Evolutionary conservation across 2,329 filamentous ascomycete species (phyloP).

Genomic region (Verticillium zaregamsianum): DNA sequence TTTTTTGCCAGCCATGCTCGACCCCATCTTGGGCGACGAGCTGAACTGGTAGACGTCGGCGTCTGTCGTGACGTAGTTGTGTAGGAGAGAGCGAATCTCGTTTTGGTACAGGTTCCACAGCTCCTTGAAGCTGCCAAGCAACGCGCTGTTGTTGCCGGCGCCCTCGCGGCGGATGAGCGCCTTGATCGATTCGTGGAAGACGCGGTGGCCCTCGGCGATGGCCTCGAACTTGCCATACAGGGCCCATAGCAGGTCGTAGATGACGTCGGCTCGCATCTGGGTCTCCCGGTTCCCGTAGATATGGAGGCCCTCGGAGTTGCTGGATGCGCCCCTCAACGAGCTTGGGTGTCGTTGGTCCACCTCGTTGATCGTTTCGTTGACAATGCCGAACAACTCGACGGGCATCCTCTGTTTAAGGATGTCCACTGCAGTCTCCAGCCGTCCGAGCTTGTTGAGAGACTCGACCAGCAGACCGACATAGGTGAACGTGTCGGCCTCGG

Average conservation of each 20-base stretch:
- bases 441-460: constrained; percentile 81
- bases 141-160: constrained; percentile 54
- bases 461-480: constrained; percentile 88
- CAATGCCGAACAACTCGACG: constrained; percentile 88
- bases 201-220: constrained; percentile 90
- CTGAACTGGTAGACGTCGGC: constrained; percentile 67
- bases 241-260: constrained; percentile 88
- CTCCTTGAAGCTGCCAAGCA: constrained; percentile 90
- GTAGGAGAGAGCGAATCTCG: constrained; percentile 88
- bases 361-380: constrained; percentile 92
- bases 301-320: constrained; percentile 51
- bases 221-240: constrained; percentile 96
- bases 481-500: constrained; percentile 90
- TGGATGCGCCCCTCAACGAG: constrained; percentile 57
- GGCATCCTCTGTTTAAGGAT: constrained; percentile 89
- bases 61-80: constrained; percentile 94
- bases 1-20: constrained; percentile 39
- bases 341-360: constrained; percentile 91
- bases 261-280: constrained; percentile 74
- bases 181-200: constrained; percentile 87
- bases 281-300: constrained; percentile 67
- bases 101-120: constrained; percentile 98
- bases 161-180: constrained; percentile 82
- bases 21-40: constrained; percentile 47
- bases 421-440: constrained; percentile 81